Conservation (phyloP, 192 early-diverging fungal species). For the Podila verticillata region DNA sequence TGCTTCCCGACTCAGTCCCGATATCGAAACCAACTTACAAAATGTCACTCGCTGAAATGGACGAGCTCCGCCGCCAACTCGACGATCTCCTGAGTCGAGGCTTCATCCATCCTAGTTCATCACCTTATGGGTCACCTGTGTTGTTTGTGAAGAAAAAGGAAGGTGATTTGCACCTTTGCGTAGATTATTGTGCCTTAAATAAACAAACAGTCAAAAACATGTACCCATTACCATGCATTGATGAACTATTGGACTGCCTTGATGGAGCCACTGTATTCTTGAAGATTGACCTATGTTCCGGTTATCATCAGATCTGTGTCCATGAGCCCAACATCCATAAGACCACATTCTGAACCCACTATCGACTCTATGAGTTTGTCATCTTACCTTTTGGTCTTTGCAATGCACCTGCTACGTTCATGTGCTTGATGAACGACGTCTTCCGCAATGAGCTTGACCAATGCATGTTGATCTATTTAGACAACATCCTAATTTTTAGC, state of each 20-base stretch:
- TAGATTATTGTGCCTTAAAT: slow-evolving; percentile 67
- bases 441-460: slow-evolving; percentile 38
- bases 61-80: slow-evolving; percentile 29
- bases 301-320: slow-evolving; percentile 58
- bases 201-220: slow-evolving; percentile 56
- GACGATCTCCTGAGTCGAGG: slow-evolving; percentile 25
- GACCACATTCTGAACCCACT: slow-evolving; percentile 24
- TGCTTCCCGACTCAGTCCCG: not conserved
- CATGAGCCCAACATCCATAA: slow-evolving; percentile 39
- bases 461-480: slow-evolving; percentile 1
- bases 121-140: slow-evolving; percentile 51
- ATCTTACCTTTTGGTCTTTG: slow-evolving; percentile 72
- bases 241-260: slow-evolving; percentile 54
- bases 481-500: slow-evolving; percentile 25
- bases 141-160: slow-evolving; percentile 64
- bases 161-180: slow-evolving; percentile 55
- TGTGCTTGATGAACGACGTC: slow-evolving; percentile 44
- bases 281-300: slow-evolving; percentile 55
- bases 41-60: slow-evolving; percentile 19
- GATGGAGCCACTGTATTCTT: slow-evolving; percentile 44
- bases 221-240: slow-evolving; percentile 61
- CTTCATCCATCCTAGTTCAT: slow-evolving; percentile 42
- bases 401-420: slow-evolving; percentile 68
- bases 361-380: slow-evolving; percentile 58
- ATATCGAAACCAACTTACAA: slow-evolving; percentile 6